Evolutionary conservation across 768 basidiomycete genomes (phyloP).

Genomic region (Boletus reticulatus): DNA sequence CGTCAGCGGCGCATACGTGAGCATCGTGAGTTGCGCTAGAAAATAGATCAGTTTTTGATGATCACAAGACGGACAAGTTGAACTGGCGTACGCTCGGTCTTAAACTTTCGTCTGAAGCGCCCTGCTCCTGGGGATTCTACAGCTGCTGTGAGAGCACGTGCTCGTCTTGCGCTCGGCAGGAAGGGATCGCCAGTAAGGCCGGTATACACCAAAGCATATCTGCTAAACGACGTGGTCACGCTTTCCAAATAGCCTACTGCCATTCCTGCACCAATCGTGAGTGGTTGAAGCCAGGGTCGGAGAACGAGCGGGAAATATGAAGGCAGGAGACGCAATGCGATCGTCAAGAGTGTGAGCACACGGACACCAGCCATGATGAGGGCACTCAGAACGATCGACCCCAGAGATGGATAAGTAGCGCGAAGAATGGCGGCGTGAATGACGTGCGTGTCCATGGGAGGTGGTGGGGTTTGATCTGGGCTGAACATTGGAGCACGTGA

Average conservation of each 20-base stretch:
- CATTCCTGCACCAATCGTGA: constrained; percentile 35
- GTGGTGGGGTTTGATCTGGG: constrained; percentile 33
- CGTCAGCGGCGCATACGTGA: constrained; percentile 71
- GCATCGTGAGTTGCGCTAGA: constrained; percentile 62
- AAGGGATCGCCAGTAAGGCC: constrained; percentile 77
- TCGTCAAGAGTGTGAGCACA: constrained; percentile 46
- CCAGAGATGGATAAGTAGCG: constrained; percentile 78
- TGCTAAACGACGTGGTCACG: constrained; percentile 52
- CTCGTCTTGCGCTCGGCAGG: constrained; percentile 51
- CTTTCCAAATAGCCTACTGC: constrained; percentile 44
- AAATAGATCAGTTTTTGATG: constrained; percentile 1
- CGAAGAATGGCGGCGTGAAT: constrained; percentile 78
- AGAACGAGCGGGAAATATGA: constrained; percentile 44
- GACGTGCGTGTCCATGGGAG: constrained; percentile 59
- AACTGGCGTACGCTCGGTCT: constrained; percentile 53
- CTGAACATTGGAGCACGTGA: constrained; percentile 17
- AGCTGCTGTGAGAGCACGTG: constrained; percentile 55
- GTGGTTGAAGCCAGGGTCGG: constrained; percentile 41
- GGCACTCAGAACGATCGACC: constrained; percentile 73
- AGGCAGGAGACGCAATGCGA: constrained; percentile 56
- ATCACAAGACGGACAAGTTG: background rate
- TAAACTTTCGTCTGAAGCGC: constrained; percentile 46
- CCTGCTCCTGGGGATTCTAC: constrained; percentile 46
- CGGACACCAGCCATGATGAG: constrained; percentile 74
- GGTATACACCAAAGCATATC: constrained; percentile 67